phyloP scores from a whole-genome alignment of 75 land plant genomes.

The Cryptomeria japonica region DNA sequence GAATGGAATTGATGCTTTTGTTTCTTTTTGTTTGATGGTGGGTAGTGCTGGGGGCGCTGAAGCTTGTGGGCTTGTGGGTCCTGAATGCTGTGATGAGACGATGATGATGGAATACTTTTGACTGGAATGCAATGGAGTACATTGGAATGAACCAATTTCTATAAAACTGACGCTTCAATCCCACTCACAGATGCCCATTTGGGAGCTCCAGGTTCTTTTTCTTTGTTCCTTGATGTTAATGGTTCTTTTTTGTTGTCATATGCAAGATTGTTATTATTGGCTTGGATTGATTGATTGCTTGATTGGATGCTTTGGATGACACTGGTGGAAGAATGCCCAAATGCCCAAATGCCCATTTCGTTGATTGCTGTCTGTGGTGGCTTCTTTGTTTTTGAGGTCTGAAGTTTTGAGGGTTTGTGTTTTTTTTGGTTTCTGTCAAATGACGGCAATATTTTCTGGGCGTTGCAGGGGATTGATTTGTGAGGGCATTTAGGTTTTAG shows the following conservation, averaged over 20 bases:
- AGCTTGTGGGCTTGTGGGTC: slow-evolving; percentile 4
- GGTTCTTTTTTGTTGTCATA: background rate
- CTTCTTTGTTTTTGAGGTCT: background rate
- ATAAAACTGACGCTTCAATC: slow-evolving; percentile 15
- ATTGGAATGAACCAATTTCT: slow-evolving; percentile 13
- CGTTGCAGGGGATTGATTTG: background rate
- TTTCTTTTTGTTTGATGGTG: slow-evolving; percentile 4
- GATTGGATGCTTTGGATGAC: background rate
- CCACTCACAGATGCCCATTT: slow-evolving; percentile 9
- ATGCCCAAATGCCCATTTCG: background rate
- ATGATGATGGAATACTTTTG: slow-evolving; percentile 9
- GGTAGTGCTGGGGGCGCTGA: background rate
- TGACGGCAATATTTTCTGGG: slow-evolving; percentile 7
- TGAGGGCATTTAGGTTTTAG: slow-evolving; percentile 1
- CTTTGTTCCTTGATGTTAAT: slow-evolving; percentile 4
- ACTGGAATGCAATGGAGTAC: slow-evolving; percentile 16
- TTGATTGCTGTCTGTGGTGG: too few relatives aligned
- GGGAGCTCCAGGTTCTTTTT: slow-evolving; percentile 15
- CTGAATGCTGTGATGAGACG: slow-evolving; percentile 6
- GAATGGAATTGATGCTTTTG: slow-evolving; percentile 1
- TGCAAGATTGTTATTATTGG: slow-evolving; percentile 1
- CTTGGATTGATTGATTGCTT: background rate
- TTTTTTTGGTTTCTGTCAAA: background rate
- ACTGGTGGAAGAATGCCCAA: background rate
- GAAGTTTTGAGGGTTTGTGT: background rate